Evolutionary conservation across 2,329 filamentous ascomycete species (phyloP).

Genomic region (Cucurbitaria berberidis): DNA sequence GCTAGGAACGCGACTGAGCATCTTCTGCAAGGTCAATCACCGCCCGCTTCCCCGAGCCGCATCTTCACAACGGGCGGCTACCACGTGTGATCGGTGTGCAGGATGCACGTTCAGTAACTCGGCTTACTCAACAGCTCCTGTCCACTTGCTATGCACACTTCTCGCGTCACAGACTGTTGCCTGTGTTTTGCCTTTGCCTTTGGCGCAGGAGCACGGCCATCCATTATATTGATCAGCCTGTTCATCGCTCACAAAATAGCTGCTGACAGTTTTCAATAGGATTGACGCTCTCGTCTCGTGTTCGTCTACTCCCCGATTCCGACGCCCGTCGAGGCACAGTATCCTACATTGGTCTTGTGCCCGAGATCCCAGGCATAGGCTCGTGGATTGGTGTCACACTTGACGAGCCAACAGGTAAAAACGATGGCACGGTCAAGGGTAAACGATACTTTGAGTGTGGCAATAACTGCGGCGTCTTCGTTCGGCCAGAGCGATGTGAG

Average conservation of each 20-base stretch:
- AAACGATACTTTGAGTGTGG: conserved; percentile 73
- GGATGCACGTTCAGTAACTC: conserved; percentile 3
- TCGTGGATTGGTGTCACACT: conserved; percentile 75
- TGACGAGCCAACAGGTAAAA: conserved; percentile 82
- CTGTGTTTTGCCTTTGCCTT: background rate
- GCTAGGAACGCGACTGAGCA: conserved; percentile 8
- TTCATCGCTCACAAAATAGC: background rate
- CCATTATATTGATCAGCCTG: conserved; percentile 8
- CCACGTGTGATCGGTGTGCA: conserved; percentile 28
- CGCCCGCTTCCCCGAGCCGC: conserved; percentile 28
- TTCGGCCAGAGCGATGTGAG: conserved; percentile 78
- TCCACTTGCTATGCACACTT: conserved; percentile 2
- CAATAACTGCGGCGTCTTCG: conserved; percentile 77
- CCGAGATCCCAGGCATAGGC: conserved; percentile 70
- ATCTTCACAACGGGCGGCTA: conserved; percentile 8
- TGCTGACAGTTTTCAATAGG: conserved; percentile 26
- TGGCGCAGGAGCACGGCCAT: background rate
- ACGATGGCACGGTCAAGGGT: conserved; percentile 73
- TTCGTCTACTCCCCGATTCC: conserved; percentile 61
- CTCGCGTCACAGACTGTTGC: conserved; percentile 1
- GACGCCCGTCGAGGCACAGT: conserved; percentile 73
- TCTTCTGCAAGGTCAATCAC: conserved; percentile 21
- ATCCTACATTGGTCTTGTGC: conserved; percentile 74
- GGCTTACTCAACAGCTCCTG: background rate
- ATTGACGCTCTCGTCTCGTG: conserved; percentile 33